Base-by-base conservation (phyloP, 192 early-diverging fungal species). In the Backusella psychrophila region DNA sequence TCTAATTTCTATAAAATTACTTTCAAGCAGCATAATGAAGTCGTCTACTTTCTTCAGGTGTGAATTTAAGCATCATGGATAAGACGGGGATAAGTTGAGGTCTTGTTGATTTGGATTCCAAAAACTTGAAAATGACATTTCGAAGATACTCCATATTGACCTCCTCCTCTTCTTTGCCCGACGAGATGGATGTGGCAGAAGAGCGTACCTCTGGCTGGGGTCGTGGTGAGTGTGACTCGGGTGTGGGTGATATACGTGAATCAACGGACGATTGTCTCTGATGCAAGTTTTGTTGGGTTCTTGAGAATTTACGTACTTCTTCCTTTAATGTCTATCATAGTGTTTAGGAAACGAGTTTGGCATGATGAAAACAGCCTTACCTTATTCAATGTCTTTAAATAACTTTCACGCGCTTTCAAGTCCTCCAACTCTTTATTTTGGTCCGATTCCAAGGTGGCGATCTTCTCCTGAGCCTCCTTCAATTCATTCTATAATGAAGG, bases 141-240 rank as follows among this genome's bases (percentile, higher is more conserved):
- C 91, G 91, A 9, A 94, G 76, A 71, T 95, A 95, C 73, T 94
- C 91, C n/a, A 91, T 67, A 77, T 93, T 90, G 6, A 91, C 78
- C 46, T 91, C 90, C 46, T 88, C 85, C 21, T 87, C 87, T 38
- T 82, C 66, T 6, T 34, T 42, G 11, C 44, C 26, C 2, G 65
- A 71, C 6, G 65, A 71, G 41, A 74, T 19, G 63, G 33, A 53
- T 39, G 74, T 41, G 67, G 49, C 23, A 29, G 56, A 63, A 29
- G 56, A 63, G 3, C 56, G 56, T 26, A 63, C 11, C 2, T 23
- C 23, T 33, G 36, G 71, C 5, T 41, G 29, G 26, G 39, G 39
- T 19, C 42, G 29, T 26, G 70, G 44, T n/a, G 70, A 71, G 15
- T 26, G 56, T 8, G 34, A 67, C 12, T 42, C 29, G 26, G 74